phyloP scores from a whole-genome alignment of 1,284 basidiomycete species.

The Cerioporus squamosus region DNA sequence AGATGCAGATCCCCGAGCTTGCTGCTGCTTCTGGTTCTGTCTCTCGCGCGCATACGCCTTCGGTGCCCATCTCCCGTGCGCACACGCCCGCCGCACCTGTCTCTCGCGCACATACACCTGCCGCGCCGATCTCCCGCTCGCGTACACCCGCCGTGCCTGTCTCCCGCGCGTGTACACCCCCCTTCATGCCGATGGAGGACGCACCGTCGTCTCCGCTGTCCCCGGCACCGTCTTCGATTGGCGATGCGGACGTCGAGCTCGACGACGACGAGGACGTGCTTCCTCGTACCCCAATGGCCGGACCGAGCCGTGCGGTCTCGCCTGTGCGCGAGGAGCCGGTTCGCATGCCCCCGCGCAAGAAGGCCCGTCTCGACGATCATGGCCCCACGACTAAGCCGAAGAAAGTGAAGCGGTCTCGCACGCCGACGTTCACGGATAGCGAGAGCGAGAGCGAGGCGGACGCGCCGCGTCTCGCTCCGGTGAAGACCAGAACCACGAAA shows the following conservation, averaged over 20 bases:
- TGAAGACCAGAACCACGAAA: not conserved
- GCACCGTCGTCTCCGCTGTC: conserved; percentile 21
- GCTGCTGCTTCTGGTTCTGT: no score
- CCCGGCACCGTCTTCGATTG: conserved; percentile 14
- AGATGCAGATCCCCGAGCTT: no score
- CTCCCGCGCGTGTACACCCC: conserved; percentile 5
- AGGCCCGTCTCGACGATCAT: not conserved
- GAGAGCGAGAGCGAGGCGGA: not conserved
- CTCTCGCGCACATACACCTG: not conserved
- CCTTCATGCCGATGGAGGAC: not conserved
- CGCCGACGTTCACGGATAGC: conserved; percentile 2
- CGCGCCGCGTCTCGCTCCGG: no score
- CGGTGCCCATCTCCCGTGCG: no score
- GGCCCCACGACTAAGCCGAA: no score
- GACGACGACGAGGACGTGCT: not conserved
- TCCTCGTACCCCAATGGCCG: no score
- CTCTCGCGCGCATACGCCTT: no score
- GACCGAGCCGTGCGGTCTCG: not conserved
- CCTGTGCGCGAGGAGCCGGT: not conserved
- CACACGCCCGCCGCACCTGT: not conserved
- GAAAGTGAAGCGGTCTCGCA: not conserved
- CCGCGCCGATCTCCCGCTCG: no score
- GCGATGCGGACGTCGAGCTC: not conserved
- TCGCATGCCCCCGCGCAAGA: conserved; percentile 13
- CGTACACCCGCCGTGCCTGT: no score